Base-by-base conservation (phyloP, 495 filamentous ascomycete species). In the Alectoria sarmentosa region DNA sequence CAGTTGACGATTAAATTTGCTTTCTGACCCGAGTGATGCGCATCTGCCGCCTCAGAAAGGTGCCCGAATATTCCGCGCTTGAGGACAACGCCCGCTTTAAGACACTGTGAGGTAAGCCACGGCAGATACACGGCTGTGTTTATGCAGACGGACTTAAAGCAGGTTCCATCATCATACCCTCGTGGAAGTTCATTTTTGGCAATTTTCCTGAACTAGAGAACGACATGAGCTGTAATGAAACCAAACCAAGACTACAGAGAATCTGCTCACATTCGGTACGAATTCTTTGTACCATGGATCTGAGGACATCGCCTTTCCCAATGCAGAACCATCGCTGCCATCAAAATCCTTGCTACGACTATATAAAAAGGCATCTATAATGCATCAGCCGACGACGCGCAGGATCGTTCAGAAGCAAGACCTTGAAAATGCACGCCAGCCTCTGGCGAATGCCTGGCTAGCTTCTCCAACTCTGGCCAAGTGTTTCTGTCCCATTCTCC, bases 361-460 rank as follows among this genome's bases (percentile, higher is more conserved):
- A 68, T 88, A 88, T n/a, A 88, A 75, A 11, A 84, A 52, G 3
- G 81, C 75, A 42, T 86, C 86, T 83, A 58, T 4, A 13, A 7
- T 26, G 17, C 14, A 21, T 60, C n/a, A 38, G 36, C 26, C 44
- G 38, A 34, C n/a, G 10, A 26, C 23, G 1, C 32, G 38, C 5
- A 38, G 46, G 7, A 56, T 13, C 8, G 21, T 5, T 1, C 34
- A 34, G 60, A 67, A 72, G 10, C 15, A 52, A 54, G 55, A 89
- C 88, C 83, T 75, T 91, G 91, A 63, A 92, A 88, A 76, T 97
- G 92, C 28, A 97, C 86, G 11, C 92, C 94, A 2, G 94, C 89
- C 63, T 96, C 93, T 4, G 91, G 91, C 34, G 89, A 81, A 46
- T 90, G 82, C 63, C 79, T 76, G 3, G 88, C 88, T 15, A 97